Base-by-base conservation (phyloP, 148 eudicot species). In the Cornus suecica region DNA sequence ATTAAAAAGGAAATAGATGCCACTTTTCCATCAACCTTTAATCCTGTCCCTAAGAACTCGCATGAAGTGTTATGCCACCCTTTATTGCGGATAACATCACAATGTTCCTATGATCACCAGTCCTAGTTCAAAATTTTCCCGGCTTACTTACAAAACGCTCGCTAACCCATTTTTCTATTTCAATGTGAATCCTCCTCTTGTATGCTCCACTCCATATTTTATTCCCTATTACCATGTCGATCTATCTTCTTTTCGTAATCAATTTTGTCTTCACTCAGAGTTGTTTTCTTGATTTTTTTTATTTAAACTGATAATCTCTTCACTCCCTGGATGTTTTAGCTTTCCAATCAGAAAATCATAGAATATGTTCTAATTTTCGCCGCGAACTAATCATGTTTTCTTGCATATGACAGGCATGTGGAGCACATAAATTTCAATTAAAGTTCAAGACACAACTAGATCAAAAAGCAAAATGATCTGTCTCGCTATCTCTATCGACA, bases 61-160 rank as follows among this genome's bases (percentile, higher is more conserved):
- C 80, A 60, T 73, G 74, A 70, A 67, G 73, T 77, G 60, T 77
- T 41, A 77, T 81, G 80, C 68, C 58, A 18, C 63, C 29, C 45
- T 63, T 71, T 66, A 65, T 15, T 37, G 67, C 37, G 56, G 78
- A 82, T 54, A 77, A 74, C 67, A 64, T 74, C 45, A 52, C 66
- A 24, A 48, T 69, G 74, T 71, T 70, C 65, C 72, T 25, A 76
- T 72, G 26, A 71, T 68, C 20, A 24, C n/a, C 5, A 14, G 9
- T 76, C 34, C 13, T 26, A 28, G 29, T 63, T 15, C 58, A 31
- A 29, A 14, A 37, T 30, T 4, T 54, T 26, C 76, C 54, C 30
- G 32, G 58, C 74, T 77, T 56, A 65, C 56, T 34, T 22, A 4
- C 45, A 69, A 51, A 52, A 11, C 58, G 45, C 8, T 58, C 1